These are phyloP conservation scores for Colletotrichum sp. DNA, from an alignment of 2,329 filamentous ascomycete genomes.

Conservation along the genomic window DNA sequence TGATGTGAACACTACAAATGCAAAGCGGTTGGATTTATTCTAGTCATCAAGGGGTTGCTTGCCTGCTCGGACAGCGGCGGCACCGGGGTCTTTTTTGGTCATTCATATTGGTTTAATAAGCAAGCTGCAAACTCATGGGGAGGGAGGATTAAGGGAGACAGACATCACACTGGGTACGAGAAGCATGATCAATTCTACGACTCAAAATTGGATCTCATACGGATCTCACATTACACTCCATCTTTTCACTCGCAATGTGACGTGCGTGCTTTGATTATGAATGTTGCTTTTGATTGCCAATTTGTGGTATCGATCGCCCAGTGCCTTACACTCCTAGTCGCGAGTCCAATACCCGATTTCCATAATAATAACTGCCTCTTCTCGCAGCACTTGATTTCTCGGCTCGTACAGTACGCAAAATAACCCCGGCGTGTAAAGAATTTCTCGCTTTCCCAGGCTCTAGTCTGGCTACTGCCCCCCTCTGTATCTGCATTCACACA, in stretches of 20 bases:
- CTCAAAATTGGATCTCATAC: background rate
- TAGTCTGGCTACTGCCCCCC: background rate
- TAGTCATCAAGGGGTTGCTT: background rate
- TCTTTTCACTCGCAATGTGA: background rate
- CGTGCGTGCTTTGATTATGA: background rate
- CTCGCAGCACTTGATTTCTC: background rate
- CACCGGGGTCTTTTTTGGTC: background rate
- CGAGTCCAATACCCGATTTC: background rate
- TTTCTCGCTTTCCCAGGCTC: background rate
- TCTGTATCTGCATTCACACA: background rate
- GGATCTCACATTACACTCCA: background rate
- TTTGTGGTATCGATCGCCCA: slow-evolving; percentile 19
- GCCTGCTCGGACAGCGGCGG: background rate
- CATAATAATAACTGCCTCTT: background rate
- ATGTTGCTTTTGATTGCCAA: slow-evolving; percentile 15
- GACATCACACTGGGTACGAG: background rate
- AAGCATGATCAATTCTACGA: background rate
- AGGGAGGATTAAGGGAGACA: background rate
- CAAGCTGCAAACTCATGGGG: background rate
- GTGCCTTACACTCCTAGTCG: slow-evolving; percentile 10
- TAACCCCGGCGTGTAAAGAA: background rate
- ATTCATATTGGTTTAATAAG: slow-evolving; percentile 9
- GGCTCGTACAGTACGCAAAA: background rate
- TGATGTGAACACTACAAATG: slow-evolving; percentile 11
- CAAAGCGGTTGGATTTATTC: slow-evolving; percentile 11